A percentile compares a stretch with the other conserved stretches of the same genome.
Conservation (phyloP, 225 moss, liverwort and hornwort genomes). For the Physcomitrellopsis africana region DNA sequence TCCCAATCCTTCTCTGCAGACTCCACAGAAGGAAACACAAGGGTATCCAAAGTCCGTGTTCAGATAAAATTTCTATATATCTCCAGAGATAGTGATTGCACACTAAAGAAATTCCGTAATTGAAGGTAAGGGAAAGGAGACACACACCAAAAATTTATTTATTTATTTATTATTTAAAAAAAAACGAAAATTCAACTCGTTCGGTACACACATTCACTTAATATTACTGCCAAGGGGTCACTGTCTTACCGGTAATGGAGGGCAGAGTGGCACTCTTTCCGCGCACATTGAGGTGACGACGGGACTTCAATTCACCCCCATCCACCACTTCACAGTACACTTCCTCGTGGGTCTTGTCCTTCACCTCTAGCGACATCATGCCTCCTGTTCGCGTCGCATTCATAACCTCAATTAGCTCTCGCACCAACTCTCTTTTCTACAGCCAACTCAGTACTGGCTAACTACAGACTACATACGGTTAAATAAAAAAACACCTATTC, state of each 20-base stretch:
- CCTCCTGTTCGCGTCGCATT: conserved; percentile 57
- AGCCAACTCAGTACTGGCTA: neutral
- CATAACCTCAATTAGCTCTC: conserved; percentile 4
- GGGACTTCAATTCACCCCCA: conserved; percentile 84
- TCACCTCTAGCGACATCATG: conserved; percentile 83
- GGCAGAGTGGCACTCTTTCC: conserved; percentile 88
- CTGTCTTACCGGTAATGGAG: conserved; percentile 69
- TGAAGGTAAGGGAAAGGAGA: too few relatives aligned
- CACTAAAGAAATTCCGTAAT: too few relatives aligned
- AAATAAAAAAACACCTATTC: too few relatives aligned
- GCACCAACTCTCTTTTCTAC: neutral
- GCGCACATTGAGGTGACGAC: conserved; percentile 84
- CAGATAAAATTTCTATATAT: neutral
- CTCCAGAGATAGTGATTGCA: neutral
- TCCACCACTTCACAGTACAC: conserved; percentile 80
- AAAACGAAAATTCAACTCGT: too few relatives aligned
- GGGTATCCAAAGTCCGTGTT: neutral
- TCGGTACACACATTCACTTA: too few relatives aligned
- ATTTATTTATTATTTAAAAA: too few relatives aligned
- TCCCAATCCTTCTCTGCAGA: conserved; percentile 87
- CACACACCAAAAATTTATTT: too few relatives aligned
- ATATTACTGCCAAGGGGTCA: too few relatives aligned
- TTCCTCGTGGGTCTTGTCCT: conserved; percentile 66
- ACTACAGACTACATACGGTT: neutral
- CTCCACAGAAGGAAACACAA: neutral